A percentile compares a stretch with the other conserved stretches of the same genome.
These are phyloP conservation scores for Chaetomium globosum DNA, from an alignment of 2,329 filamentous ascomycete species.

Conservation along the genomic window DNA sequence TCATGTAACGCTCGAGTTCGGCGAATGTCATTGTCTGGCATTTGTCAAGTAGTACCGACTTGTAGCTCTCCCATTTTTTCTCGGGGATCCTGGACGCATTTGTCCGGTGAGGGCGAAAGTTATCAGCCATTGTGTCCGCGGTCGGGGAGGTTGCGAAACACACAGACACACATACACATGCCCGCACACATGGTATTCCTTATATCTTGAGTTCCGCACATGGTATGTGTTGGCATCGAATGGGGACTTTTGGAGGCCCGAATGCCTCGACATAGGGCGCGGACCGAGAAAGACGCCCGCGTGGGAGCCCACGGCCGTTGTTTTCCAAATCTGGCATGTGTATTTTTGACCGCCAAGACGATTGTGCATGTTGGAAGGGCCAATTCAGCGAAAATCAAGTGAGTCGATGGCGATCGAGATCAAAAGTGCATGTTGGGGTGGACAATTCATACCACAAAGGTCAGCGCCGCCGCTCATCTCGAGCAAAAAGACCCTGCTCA, in stretches of 20 bases:
- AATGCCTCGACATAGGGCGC: not conserved
- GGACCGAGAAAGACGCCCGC: not conserved
- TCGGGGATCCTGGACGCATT: slow-evolving; percentile 24
- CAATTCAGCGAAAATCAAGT: not conserved
- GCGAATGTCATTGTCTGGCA: slow-evolving; percentile 18
- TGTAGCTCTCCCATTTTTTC: slow-evolving; percentile 20
- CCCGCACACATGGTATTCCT: not conserved
- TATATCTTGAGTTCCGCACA: not conserved
- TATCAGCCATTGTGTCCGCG: not conserved
- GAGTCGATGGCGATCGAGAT: not conserved
- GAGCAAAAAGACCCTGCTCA: not conserved
- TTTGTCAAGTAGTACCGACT: not conserved
- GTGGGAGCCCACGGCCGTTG: not conserved
- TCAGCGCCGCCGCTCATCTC: not conserved
- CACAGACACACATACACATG: not conserved
- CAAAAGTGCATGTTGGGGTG: not conserved
- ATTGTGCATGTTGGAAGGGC: not conserved
- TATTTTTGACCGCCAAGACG: not conserved
- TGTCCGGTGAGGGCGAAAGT: not conserved
- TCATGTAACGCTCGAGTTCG: slow-evolving; percentile 25
- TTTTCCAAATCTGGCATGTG: slow-evolving; percentile 5
- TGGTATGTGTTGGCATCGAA: not conserved
- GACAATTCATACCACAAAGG: not conserved
- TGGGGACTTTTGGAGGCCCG: not conserved
- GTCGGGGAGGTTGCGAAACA: not conserved